Percentiles rank a stretch among this genome's conserved stretches.
Evolutionary conservation across 23 red algal genomes (phyloP).

Genomic region (Pyropia haitanensis): DNA sequence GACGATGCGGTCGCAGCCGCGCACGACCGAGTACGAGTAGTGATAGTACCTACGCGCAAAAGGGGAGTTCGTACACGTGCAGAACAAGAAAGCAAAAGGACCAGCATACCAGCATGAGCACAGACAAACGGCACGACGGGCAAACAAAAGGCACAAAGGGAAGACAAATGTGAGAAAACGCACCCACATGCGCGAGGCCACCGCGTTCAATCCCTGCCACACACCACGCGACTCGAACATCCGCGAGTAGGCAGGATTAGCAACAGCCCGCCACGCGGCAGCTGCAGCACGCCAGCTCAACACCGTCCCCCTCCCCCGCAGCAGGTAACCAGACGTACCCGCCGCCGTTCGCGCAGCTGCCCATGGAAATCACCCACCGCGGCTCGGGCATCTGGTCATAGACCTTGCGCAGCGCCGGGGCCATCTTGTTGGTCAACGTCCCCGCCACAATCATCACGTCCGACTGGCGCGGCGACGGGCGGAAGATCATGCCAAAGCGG

Average conservation of each 20-base stretch:
- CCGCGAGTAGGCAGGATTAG: constrained; percentile 34
- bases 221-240: constrained; percentile 40
- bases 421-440: constrained; percentile 99
- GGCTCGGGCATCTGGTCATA: constrained; percentile 99
- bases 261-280: constrained; percentile 29
- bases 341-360: constrained; percentile 94
- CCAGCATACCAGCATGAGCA: no score
- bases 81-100: no score
- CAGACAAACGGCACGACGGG: no score
- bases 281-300: neutral
- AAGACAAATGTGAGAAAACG: no score
- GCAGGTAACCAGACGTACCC: constrained; percentile 39
- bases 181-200: no score
- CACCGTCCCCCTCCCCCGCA: neutral
- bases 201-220: neutral
- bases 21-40: constrained; percentile 96
- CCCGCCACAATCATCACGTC: constrained; percentile 99
- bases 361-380: constrained; percentile 99
- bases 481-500: constrained; percentile 98
- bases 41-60: constrained; percentile 62
- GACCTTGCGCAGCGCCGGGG: constrained; percentile 91
- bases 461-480: constrained; percentile 95
- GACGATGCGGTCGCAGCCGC: constrained; percentile 97
- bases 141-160: no score
- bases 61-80: no score